Base-by-base conservation (phyloP, 2,329 filamentous ascomycete genomes). In the Pseudocercospora ulei region DNA sequence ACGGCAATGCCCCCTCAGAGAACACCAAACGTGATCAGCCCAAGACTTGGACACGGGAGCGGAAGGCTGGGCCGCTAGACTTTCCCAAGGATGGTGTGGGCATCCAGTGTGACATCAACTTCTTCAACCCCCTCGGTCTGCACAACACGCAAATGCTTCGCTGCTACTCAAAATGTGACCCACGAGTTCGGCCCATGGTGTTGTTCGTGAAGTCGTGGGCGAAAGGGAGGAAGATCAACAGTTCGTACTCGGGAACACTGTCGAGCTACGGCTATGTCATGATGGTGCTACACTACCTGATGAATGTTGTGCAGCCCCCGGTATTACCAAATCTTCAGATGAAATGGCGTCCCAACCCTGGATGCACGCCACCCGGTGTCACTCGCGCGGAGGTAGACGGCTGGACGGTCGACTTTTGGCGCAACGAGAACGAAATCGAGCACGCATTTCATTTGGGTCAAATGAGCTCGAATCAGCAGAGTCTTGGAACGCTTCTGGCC, bases 71-170 rank as follows among this genome's bases (percentile, higher is more conserved):
- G 0, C 66, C 66, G 7, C 71, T 92, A 2, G 84, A 90, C 58
- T 88, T 88, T 41, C 82, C 82, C 4, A 83, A 83, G 54, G 66
- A 68, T 5, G 79, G 78, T 3, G 73, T 80, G 17, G 85, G 85
- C n/a, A 82, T 88, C 8, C 82, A 87, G 57, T 90, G 83, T 57
- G 85, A 94, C 56, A 84, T 95, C 67, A 93, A 93, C 60, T 94
- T 94, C 57, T 81, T 81, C 1, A 86, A 86, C 11, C 76, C 82
- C 28, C 72, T 94, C 2, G 85, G 80, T 1, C 68, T 93, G 2
- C 80, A 90, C 49, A 94, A 94, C 59, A 92, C 86, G 0, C 65
- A 75, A 20, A 73, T 95, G 24, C 71, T 95, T 18, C 76, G 82
- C 24, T 88, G 83, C 59, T 95, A 95, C 62, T 80, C 81, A 1